Base-by-base conservation (phyloP, 163 green algal genomes). In the Chlamydomonas reinhardtii region DNA sequence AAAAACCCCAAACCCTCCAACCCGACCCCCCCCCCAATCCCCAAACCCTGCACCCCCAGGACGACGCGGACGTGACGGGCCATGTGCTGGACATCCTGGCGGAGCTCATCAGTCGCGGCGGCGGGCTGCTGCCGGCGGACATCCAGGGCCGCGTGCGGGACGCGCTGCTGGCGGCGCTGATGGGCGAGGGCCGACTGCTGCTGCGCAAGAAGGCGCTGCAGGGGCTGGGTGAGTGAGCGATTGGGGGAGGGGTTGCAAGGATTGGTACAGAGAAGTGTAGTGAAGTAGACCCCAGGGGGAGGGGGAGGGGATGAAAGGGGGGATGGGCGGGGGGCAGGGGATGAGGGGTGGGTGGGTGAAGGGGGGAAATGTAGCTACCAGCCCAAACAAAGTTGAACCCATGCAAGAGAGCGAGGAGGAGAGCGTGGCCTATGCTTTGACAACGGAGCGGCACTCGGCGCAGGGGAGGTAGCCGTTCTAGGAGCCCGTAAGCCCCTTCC, bases 11-110 rank as follows among this genome's bases (percentile, higher is more conserved):
- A 9, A 56, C 2, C 12, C 48, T 5, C 39, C 39, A 48, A 12
- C 2, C 12, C 11, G 11, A 56, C 48, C 6, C 48, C 48, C 6
- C 48, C 48, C 5, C 48, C 48, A 12, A 56, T 2, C 11, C 11
- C 6, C 43, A 54, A 54, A 54, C n/a, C 39, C 39, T 5, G 5
- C 39, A 5, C 39, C 39, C 68, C 0, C 89, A 94, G 93, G 88
- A 96, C 74, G 85, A 83, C 65, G 78, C 74, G 37, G 95, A 97
- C 29, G 87, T 97, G 0, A 88, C 93, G 32, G 87, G 74, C 68
- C 92, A 95, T 66, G 90, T 90, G 82, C 85, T 99, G 68, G 97
- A 99, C 88, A 92, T 98, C 72, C 90, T 97, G 81, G 81, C 87
- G 19, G 96, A 98, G 34, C 69, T 98, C n/a, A 68, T 96, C 9